Base-by-base conservation (phyloP, 306 rosid species). In the Casuarina equisetifolia region DNA sequence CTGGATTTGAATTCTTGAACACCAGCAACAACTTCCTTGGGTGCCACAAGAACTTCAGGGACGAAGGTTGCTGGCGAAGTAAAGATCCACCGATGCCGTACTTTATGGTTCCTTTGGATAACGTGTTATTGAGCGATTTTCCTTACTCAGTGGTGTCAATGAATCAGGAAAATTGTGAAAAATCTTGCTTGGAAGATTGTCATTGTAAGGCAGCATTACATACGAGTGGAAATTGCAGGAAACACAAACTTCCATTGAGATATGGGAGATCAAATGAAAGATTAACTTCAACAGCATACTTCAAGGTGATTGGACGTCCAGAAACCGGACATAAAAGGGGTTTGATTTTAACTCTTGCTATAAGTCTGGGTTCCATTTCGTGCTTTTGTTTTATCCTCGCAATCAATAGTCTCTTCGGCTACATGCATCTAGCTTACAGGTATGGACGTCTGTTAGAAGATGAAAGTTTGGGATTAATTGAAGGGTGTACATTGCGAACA, bases 401-500 rank as follows among this genome's bases (percentile, higher is more conserved):
- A 1, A 16, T 62, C 25, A 48, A 43, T 7, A 61, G 66, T 3
- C 17, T 78, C 63, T 6, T 71, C 3, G 1, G 50, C 0, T 78
- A 78, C 36, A 58, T 16, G 17, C 72, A 12, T 5, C 54, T 46
- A 78, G 20, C 15, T 5, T 3, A 6, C 20, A 9, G 63, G 32
- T 71, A 71, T 32, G 61, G 40, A 9, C 71, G 40, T 20, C 20
- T 78, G 43, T 39, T 11, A 12, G 72, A 78, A 36, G 59, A 61
- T 38, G 50, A 71, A 35, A 61, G 71, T 13, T 2, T 72, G 51
- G 76, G 66, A 48, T 45, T 78, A 36, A 59, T 44, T 4, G 77
- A 71, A 61, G 77, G 71, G 10, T 70, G 58, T 25, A 49, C 44
- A 16, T 9, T 70, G 53, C 76, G 55, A 59, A 38, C 52, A 17